Evolutionary conservation across 2,329 filamentous ascomycete species (phyloP), one percentile per base, ranked within the genome.

Genomic region (Venturia asperata): DNA sequence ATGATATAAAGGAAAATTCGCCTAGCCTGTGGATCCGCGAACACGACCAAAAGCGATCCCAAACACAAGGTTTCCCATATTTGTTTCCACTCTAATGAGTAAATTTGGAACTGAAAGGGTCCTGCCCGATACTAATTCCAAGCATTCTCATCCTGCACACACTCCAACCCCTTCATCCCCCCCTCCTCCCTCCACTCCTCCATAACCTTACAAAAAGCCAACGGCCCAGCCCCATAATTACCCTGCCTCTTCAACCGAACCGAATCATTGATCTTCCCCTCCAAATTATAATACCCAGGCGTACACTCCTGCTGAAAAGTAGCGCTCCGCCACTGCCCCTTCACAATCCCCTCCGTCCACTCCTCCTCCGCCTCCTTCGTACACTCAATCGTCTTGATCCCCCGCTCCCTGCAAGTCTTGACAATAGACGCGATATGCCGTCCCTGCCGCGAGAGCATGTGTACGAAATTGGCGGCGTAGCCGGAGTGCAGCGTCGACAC

Each of bases 211-310:
- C 72, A 66, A 61, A 74, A 77, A 10, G 72, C 72, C 37, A 67
- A 70, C 30, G 73, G 72, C 0, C 74, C 74, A 49, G 69, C 66
- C 1, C 67, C 69, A 69, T 73, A 77, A 7, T 67, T 69, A 4
- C 69, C 70, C 52, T 71, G 72, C 63, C 71, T 69, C 37, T 68
- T 74, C 62, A 1, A 13, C 58, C 15, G 19, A 24, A 15, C 30
- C 41, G 30, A 64, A 30, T 19, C 42, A 21, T 24, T 62, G 56
- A 30, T 37, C 52, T 15, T 66, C 62, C 77, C 79, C 71, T 84
- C 80, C 24, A 70, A 72, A 62, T 82, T 85, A 47, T 80, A 72
- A 68, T 85, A 85, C 15, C 80, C 76, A 0, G 83, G 83, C 21
- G 82, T 84, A 72, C 83, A 86, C 24, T 65, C 47, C 49, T 58